Conservation (phyloP, 2,329 filamentous ascomycete genomes). For the Hymenoscyphus fraxineus region DNA sequence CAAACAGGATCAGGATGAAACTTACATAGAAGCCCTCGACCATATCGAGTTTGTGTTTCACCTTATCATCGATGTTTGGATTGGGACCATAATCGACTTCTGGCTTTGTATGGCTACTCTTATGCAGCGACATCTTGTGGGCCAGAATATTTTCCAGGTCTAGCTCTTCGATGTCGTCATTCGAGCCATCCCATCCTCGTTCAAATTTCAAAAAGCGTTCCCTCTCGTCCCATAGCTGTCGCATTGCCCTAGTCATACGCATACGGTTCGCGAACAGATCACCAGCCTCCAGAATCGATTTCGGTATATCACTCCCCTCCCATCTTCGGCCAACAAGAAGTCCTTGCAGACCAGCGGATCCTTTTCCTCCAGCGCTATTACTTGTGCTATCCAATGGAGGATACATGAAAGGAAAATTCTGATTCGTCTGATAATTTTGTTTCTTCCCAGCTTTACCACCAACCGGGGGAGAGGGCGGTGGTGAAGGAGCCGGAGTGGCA, state of each 20-base stretch:
- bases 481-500: constrained; percentile 94
- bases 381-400: constrained; percentile 85
- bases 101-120: constrained; percentile 38
- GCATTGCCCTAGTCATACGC: constrained; percentile 84
- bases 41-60: constrained; percentile 62
- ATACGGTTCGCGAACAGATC: constrained; percentile 87
- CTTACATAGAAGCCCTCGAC: constrained; percentile 85
- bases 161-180: constrained; percentile 41
- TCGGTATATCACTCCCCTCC: constrained; percentile 91
- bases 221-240: constrained; percentile 91
- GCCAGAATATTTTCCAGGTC: constrained; percentile 41
- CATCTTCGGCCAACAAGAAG: constrained; percentile 76
- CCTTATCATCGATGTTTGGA: constrained; percentile 46
- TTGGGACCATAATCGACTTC: constrained; percentile 51
- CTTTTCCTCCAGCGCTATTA: constrained; percentile 87
- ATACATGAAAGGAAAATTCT: constrained; percentile 97
- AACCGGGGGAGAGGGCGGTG: constrained; percentile 80
- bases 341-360: constrained; percentile 75
- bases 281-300: constrained; percentile 91
- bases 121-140: constrained; percentile 41
- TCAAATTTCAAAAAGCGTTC: constrained; percentile 90
- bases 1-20: constrained; percentile 24
- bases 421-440: constrained; percentile 98
- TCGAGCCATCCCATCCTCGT: constrained; percentile 68
- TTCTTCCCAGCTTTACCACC: constrained; percentile 96